Base-by-base conservation (phyloP, 495 filamentous ascomycete species). In the Penicillium bialowiezense region DNA sequence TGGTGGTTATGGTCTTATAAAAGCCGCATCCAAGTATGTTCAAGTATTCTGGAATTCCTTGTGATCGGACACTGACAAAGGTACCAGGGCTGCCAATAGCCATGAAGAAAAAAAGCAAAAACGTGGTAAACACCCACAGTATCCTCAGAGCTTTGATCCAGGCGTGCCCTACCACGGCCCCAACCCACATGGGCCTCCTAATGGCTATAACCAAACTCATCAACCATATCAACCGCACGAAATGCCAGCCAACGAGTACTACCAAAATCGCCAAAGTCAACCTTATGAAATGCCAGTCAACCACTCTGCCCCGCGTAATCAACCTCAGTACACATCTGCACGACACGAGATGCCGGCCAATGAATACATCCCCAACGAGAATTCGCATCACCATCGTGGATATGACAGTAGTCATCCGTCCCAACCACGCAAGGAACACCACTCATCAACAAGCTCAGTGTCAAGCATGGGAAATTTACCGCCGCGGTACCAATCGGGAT, bases 11-110 rank as follows among this genome's bases (percentile, higher is more conserved):
- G 43, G 51, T 18, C 55, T 54, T n/a, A 50, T 54, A 19, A 54
- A 54, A 29, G 52, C 52, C 18, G 52, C 46, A 13, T 51, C 46
- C 35, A 54, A 44, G 51, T 54, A 28, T 32, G 47, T 51, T 20
- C 7, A 7, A 8, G 9, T 8, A 38, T 6, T 4, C 7, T 10
- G 12, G 3, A 32, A 4, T 32, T 32, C 10, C 3, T 32, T 13
- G 12, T 7, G 12, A 4, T 7, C 12, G 7, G 5, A 12, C 20
- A 12, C 34, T 39, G 5, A 26, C 15, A 35, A 19, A 2, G 5
- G 2, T 15, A 28, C 35, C 10, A 55, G 52, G 20, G 47, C 52
- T 20, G 48, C 38, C 0, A 50, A 55, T 19, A 47, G 50, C 21
- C 23, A 55, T 20, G 41, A 55, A 38, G 52, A 47, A 3, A 50